Base-by-base conservation (phyloP, 1,284 basidiomycete species). In the Porphyrellus sp. region DNA sequence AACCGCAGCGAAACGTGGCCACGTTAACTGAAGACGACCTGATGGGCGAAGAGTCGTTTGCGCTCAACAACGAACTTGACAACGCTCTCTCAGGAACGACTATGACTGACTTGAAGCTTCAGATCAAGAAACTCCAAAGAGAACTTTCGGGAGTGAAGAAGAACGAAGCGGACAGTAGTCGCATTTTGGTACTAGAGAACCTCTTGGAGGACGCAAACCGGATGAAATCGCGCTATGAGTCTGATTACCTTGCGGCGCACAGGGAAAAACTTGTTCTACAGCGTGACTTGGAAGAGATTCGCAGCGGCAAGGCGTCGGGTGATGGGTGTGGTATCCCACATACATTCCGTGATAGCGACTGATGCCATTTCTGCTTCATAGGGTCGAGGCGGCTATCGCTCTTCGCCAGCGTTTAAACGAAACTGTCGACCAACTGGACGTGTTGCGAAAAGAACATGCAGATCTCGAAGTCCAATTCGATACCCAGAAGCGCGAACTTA, bases 201-300 rank as follows among this genome's bases (percentile, higher is more conserved):
- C 72, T 97, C 53, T 76, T 98, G 46, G 91, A 93, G 47, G 95
- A 98, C 63, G 88, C 93, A 31, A 93, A 90, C 59, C 78, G 89
- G 57, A 89, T 92, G 83, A 95, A 96, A 73, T 77, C 83, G 33
- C 78, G 91, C 25, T 98, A 98, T 63, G 93, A 98, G 71, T 74
- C 77, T 13, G 94, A 98, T 67, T 97, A 95, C 67, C 75, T 98
- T 11, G 78, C 83, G 4, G 87, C 89, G 24, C 92, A 95, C 69
- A 78, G 91, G 24, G 88, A 91, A 70, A 89, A 88, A 67, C 77
- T 97, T 23, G 78, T 91, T 4, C 69, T 96, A 25, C 85, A 91
- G 66, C 83, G 85, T 45, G 81, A 93, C 64, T 72, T 98, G 57
- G 93, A 98, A 62, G 88, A 93, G 65, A 94, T 98, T 59, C 76